Conservation (phyloP, 345 rosid genomes). For the Eucalyptus fibrosa region DNA sequence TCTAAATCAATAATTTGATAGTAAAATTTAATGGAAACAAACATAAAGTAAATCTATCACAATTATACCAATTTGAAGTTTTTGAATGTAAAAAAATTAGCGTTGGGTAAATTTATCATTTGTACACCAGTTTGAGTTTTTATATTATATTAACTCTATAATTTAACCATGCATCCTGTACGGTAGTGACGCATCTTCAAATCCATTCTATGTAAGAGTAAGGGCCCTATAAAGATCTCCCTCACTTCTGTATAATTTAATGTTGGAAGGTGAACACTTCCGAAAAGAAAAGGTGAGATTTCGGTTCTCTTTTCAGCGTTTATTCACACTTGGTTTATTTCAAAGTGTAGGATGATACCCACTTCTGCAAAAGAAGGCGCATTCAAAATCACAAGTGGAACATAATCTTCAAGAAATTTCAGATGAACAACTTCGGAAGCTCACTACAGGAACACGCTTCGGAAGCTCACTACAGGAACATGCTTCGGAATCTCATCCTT, state of each 20-base stretch:
- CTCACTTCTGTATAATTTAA: no score
- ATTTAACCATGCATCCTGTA: no score
- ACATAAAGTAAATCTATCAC: no score
- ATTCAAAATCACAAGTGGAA: not conserved
- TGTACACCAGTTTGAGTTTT: no score
- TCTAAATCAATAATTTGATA: no score
- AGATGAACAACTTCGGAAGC: not conserved
- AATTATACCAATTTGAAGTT: rapidly evolving
- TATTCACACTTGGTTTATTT: no score
- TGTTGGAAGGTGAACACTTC: not conserved
- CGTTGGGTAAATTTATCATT: no score
- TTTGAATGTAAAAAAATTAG: rapidly evolving
- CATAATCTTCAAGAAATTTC: not conserved
- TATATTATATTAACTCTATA: no score
- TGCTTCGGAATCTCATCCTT: not conserved
- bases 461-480: no score
- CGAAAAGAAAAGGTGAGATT: not conserved
- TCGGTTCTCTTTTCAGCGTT: not conserved
- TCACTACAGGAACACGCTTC: not conserved
- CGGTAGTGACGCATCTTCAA: not conserved
- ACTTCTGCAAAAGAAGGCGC: no score
- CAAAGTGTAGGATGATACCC: not conserved
- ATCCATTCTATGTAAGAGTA: not conserved
- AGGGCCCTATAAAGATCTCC: not conserved
- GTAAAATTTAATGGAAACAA: no score